Base-by-base conservation (phyloP, 2,329 filamentous ascomycete genomes). In the Westerdykella aurantiaca region DNA sequence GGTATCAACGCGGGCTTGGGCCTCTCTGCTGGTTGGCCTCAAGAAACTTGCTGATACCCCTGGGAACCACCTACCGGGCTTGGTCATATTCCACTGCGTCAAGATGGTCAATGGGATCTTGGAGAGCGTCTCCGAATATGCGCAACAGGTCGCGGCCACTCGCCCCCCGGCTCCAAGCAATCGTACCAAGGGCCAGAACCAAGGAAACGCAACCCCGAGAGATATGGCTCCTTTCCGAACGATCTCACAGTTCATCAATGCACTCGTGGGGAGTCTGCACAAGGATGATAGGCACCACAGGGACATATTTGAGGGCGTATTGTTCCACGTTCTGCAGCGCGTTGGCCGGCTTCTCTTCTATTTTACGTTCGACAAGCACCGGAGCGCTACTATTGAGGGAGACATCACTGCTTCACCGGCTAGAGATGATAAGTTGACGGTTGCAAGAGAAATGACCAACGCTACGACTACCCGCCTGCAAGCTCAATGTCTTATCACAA, bases 301-400 rank as follows among this genome's bases (percentile, higher is more conserved):
- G 23, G 53, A 65, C 16, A 47, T 75, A 1, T 72, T 72, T 41
- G 71, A 74, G 55, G 70, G 69, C 2, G 67, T 72, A 29, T 55
- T 67, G 1, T 74, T 66, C 42, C 51, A 67, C 12, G 46, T 72
- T 1, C 53, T 74, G 2, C 61, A 71, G 18, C 63, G 61, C 16
- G 53, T 71, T 1, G 70, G 70, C 5, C 56, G 60, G 16, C 56
- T 57, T 1, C 52, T 73, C 2, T 72, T 66, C 44, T 58, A 64
- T 35, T 61, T 58, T 34, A 65, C 64, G 0, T 72, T 74, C 42
- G 66, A 64, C 4, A 56, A 52, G 29, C 45, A 61, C 38, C 60
- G 59, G 4, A 50, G 50, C 33, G 45, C 47, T 2, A 58, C 47
- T 5, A 38, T 65, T 11, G 60, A 63, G 35, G 53, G 42, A 2